These are phyloP conservation scores for Tulasnella sp. DNA, from an alignment of 768 basidiomycete species.

Conservation along the genomic window DNA sequence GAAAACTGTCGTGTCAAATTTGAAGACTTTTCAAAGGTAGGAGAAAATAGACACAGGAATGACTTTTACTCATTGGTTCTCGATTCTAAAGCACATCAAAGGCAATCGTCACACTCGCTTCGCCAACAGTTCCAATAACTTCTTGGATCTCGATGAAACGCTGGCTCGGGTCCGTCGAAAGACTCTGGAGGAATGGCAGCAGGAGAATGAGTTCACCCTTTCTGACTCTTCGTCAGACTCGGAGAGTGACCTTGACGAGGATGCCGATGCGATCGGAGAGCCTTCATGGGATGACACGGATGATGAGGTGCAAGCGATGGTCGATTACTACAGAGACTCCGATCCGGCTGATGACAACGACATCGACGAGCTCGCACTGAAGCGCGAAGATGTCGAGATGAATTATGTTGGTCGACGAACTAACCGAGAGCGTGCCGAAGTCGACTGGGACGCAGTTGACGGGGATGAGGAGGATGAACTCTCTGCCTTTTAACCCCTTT, in stretches of 20 bases:
- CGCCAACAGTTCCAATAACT: slow-evolving; percentile 67
- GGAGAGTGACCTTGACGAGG: background rate
- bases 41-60: slow-evolving; percentile 21
- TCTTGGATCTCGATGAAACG: slow-evolving; percentile 62
- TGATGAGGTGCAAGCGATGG: background rate
- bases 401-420: background rate
- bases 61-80: background rate
- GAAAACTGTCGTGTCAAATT: slow-evolving; percentile 92
- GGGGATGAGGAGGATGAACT: background rate
- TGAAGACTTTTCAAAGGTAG: slow-evolving; percentile 70
- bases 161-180: slow-evolving; percentile 50
- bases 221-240: background rate
- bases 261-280: background rate
- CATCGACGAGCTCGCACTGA: background rate
- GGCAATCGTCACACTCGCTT: slow-evolving; percentile 71
- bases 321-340: background rate
- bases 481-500: background rate
- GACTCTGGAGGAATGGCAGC: slow-evolving; percentile 25
- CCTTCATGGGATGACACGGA: background rate
- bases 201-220: slow-evolving; percentile 3
- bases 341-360: background rate
- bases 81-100: slow-evolving; percentile 48
- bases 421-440: background rate
- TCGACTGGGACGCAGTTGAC: background rate
- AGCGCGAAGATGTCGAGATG: background rate